These are phyloP conservation scores for Chiua virens DNA, from an alignment of 768 basidiomycete genomes.

Conservation along the genomic window DNA sequence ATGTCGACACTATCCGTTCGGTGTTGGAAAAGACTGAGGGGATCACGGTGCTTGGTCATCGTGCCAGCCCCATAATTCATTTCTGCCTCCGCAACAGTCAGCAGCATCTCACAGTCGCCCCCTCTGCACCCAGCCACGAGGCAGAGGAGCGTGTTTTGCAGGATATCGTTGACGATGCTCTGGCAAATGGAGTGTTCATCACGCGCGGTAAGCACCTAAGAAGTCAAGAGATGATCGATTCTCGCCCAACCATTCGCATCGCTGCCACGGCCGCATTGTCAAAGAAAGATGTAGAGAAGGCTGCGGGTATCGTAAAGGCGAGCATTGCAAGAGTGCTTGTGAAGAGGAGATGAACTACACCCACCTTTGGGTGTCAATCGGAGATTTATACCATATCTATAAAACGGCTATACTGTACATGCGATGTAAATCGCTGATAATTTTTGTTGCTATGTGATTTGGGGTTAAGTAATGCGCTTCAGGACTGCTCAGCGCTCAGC, in stretches of 20 bases:
- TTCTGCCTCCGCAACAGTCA: conserved; percentile 54
- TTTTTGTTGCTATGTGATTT: background rate
- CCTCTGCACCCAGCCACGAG: conserved; percentile 47
- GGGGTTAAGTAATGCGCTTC: background rate
- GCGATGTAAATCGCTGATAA: conserved; percentile 4
- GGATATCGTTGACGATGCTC: conserved; percentile 87
- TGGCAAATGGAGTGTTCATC: conserved; percentile 80
- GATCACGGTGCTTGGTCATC: conserved; percentile 85
- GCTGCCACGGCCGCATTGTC: conserved; percentile 75
- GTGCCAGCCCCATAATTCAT: conserved; percentile 86
- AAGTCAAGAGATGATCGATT: conserved; percentile 82
- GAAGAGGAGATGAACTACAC: conserved; percentile 45
- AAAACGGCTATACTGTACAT: conserved; percentile 20
- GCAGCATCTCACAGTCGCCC: conserved; percentile 19
- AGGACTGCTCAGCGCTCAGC: too few relatives aligned
- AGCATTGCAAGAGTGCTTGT: conserved; percentile 74
- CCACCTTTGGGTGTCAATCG: background rate
- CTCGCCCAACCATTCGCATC: conserved; percentile 82
- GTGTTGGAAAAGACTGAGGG: conserved; percentile 77
- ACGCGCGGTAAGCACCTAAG: conserved; percentile 81
- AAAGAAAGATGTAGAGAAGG: conserved; percentile 92
- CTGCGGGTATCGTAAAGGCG: conserved; percentile 68
- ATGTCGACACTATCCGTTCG: conserved; percentile 72
- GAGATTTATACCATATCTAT: conserved; percentile 33
- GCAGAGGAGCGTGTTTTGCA: conserved; percentile 81